Conservation (phyloP, 1,139 yeast species). For the Blastobotrys aristatus region DNA sequence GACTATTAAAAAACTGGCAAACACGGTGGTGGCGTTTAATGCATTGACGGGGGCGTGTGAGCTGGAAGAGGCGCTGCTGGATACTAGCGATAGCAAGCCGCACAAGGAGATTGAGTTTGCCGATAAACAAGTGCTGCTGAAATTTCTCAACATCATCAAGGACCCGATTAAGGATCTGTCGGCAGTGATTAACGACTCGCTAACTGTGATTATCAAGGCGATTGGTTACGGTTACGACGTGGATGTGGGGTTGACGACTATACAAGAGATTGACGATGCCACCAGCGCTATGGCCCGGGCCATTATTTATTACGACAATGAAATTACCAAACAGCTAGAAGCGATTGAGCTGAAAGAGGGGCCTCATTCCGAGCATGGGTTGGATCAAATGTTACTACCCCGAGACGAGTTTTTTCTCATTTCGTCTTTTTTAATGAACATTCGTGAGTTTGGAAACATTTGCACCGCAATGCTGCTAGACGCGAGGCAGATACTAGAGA, state of each 20-base stretch:
- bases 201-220: constrained; percentile 33
- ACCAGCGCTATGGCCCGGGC: constrained; percentile 31
- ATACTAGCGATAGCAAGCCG: neutral
- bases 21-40: constrained; percentile 35
- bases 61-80: constrained; percentile 38
- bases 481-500: constrained; percentile 31
- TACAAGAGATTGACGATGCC: constrained; percentile 29
- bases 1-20: constrained; percentile 34
- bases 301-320: constrained; percentile 34
- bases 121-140: constrained; percentile 33
- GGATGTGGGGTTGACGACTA: too few species aligned
- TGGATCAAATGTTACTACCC: constrained; percentile 35
- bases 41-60: constrained; percentile 48
- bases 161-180: constrained; percentile 36
- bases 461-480: constrained; percentile 35
- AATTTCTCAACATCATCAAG: constrained; percentile 33
- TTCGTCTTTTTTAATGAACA: constrained; percentile 45
- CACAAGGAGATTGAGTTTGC: constrained; percentile 38
- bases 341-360: constrained; percentile 9
- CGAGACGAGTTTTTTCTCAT: constrained; percentile 46
- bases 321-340: constrained; percentile 23
- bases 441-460: constrained; percentile 39
- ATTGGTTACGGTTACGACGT: constrained; percentile 43
- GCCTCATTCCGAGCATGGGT: neutral
- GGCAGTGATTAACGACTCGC: constrained; percentile 32